Evolutionary conservation across 805 yeast genomes (phyloP), one percentile per base, ranked within the genome.

Genomic region (Phaffomyces thermotolerans): DNA sequence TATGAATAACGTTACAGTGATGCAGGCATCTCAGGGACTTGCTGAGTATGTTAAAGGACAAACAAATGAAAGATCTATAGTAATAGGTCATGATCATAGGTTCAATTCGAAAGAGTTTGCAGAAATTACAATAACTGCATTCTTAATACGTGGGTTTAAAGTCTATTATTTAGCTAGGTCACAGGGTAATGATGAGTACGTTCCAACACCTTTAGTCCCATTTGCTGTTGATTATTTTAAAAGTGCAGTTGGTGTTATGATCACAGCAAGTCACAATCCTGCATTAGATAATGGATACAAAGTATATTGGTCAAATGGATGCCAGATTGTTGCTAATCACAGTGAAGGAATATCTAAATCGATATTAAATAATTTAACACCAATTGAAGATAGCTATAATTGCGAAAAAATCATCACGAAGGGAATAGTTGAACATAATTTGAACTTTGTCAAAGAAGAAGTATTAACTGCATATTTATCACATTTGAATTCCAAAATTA

Each of bases 121-220:
- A 3, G 75, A 77, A 42, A 70, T 89, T 15, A 75, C 95, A 0
- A 89, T 89, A 1, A 71, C 82, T 37, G 88, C 80, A 2, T 93
- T 95, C 42, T 54, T 86, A 9, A 52, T 69, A 14, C 66, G 71
- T 14, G 95, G 95, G 0, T 78, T 85, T 53, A 74, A 67, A 40
- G 96, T 91, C 1, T 78, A 76, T 60, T 80, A 69, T 50, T 63
- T 84, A 38, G 81, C 81, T 1, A 46, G 22, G 5, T 20, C 48
- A 8, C 35, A 25, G 2, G 45, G 41, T 2, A 62, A 61, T 12
- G 65, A 59, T 12, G 45, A 54, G 2, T 56, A 66, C 34, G 81
- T 76, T 1, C 95, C 89, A 46, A 91, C 99, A 0, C 99, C 99
- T 1, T 64, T 88, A 60, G 97, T 91, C 1, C 98, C 99, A 2